Evolutionary conservation across 805 yeast genomes (phyloP).

Genomic region (Clavispora phyllophila): DNA sequence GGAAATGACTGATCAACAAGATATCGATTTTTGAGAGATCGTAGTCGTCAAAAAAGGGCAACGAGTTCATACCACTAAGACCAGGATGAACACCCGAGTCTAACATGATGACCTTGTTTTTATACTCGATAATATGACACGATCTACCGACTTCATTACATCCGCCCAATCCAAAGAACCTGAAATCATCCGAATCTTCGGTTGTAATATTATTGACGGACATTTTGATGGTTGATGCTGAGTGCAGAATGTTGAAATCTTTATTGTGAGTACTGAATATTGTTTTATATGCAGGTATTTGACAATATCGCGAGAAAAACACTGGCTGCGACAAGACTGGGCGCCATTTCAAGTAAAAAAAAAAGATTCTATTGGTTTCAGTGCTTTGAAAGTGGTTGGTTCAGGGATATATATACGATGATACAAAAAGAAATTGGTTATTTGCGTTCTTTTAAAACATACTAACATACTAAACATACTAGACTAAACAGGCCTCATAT

Average conservation of each 20-base stretch:
- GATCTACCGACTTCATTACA: constrained; percentile 97
- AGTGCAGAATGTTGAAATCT: not conserved
- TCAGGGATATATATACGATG: no score
- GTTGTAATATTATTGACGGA: constrained; percentile 7
- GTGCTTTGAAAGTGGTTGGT: no score
- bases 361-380: no score
- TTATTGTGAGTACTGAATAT: not conserved
- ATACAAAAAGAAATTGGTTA: no score
- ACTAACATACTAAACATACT: no score
- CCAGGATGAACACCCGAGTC: constrained; percentile 99
- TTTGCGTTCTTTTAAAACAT: not conserved
- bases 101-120: constrained; percentile 91
- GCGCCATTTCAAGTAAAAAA: no score
- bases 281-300: not conserved
- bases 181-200: constrained; percentile 38
- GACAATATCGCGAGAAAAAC: no score
- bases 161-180: constrained; percentile 92
- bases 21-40: constrained; percentile 86
- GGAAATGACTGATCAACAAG: constrained; percentile 87
- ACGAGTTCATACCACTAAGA: constrained; percentile 76
- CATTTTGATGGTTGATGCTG: constrained; percentile 3
- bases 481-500: not conserved
- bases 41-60: constrained; percentile 94
- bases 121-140: constrained; percentile 86
- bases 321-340: no score